phyloP scores from a whole-genome alignment of 2,329 filamentous ascomycete species.

The Phaeosphaeria sp. region DNA sequence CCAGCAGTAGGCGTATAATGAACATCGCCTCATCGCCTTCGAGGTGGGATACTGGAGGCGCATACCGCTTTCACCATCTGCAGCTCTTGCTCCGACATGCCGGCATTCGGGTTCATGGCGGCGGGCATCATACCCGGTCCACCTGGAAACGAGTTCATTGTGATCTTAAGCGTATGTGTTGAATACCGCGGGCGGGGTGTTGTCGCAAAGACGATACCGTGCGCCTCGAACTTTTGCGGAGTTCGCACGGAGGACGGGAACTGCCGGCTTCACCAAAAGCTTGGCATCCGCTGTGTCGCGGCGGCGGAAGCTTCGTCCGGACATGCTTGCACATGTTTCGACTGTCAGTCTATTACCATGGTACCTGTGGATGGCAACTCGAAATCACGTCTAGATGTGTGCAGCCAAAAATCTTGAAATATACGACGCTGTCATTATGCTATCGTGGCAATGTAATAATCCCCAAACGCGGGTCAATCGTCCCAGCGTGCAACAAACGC shows the following conservation, averaged over 20 bases:
- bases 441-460: conserved; percentile 6
- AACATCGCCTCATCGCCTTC: background rate
- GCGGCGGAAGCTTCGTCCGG: background rate
- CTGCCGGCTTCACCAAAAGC: conserved; percentile 19
- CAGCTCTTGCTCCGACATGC: conserved; percentile 54
- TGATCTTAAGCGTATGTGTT: background rate
- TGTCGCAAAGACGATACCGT: conserved; percentile 8
- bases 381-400: too few relatives aligned
- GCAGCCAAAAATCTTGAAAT: background rate
- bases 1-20: background rate
- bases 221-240: conserved; percentile 41
- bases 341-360: too few relatives aligned
- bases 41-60: background rate
- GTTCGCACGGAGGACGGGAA: conserved; percentile 41
- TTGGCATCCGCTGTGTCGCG: background rate
- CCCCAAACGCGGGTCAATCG: conserved; percentile 14
- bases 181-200: conserved; percentile 16
- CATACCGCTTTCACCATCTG: conserved; percentile 57
- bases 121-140: conserved; percentile 30
- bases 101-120: conserved; percentile 43
- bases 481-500: conserved; percentile 16
- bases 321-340: background rate
- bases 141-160: conserved; percentile 41
- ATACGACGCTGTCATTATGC: conserved; percentile 15
- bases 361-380: too few relatives aligned